phyloP scores from a whole-genome alignment of 768 basidiomycete species.

The Leccinum uliginosum region DNA sequence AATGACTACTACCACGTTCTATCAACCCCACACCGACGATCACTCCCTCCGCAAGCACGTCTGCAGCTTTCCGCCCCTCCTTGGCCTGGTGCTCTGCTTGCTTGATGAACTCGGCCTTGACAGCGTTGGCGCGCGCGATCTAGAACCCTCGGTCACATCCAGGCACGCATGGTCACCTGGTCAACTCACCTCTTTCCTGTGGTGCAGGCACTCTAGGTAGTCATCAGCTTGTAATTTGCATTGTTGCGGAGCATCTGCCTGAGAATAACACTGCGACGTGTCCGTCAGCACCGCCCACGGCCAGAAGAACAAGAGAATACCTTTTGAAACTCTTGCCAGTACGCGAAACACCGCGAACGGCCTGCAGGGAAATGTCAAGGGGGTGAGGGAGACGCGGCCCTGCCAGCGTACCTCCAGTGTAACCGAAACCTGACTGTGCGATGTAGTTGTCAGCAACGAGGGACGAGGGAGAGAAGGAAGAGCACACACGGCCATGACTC shows the following conservation, averaged over 20 bases:
- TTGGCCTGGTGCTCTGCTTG: constrained; percentile 61
- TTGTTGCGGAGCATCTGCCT: constrained; percentile 66
- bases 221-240: constrained; percentile 75
- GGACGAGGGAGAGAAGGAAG: not conserved
- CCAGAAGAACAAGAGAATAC: constrained; percentile 29
- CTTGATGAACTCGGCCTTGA: constrained; percentile 69
- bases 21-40: constrained; percentile 76
- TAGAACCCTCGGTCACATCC: constrained; percentile 19
- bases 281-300: constrained; percentile 7
- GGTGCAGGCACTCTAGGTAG: constrained; percentile 90
- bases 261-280: constrained; percentile 70
- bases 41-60: constrained; percentile 67
- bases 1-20: constrained; percentile 36
- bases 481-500: constrained; percentile 37
- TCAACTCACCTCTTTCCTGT: constrained; percentile 73
- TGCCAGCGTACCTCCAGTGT: constrained; percentile 49
- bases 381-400: not conserved
- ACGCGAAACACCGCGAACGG: constrained; percentile 80
- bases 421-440: constrained; percentile 60
- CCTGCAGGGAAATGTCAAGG: constrained; percentile 40
- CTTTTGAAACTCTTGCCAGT: constrained; percentile 89
- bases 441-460: constrained; percentile 10
- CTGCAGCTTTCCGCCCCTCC: constrained; percentile 68
- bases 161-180: not conserved
- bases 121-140: constrained; percentile 62